A percentile compares a stretch with the other conserved stretches of the same genome.
These are phyloP conservation scores for Cornus kousa DNA, from an alignment of 148 eudicot species.

Conservation along the genomic window DNA sequence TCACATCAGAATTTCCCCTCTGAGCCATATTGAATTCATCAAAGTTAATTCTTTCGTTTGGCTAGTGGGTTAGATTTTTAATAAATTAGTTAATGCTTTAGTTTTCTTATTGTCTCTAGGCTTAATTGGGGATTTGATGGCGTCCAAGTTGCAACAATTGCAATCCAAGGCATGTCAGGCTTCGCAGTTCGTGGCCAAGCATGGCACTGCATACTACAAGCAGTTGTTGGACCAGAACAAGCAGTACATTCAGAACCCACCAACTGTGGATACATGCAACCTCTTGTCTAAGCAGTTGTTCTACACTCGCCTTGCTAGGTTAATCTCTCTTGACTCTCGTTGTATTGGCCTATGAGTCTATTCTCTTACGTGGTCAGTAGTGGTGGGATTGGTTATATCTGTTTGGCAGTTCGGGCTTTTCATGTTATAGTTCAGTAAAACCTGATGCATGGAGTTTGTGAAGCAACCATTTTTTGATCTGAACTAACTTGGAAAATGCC, in stretches of 20 bases:
- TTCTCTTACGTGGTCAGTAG: neutral
- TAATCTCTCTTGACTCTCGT: slow-evolving; percentile 9
- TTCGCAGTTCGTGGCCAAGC: slow-evolving; percentile 32
- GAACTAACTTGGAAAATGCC: too few species aligned
- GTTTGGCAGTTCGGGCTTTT: neutral
- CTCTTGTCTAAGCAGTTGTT: slow-evolving; percentile 44
- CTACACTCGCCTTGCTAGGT: slow-evolving; percentile 62
- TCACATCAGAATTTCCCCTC: too few species aligned
- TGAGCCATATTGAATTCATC: too few species aligned
- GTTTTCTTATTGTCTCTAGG: too few species aligned
- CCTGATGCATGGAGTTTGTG: too few species aligned
- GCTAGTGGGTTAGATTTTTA: too few species aligned
- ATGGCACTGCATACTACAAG: slow-evolving; percentile 45
- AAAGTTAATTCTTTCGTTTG: too few species aligned
- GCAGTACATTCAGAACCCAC: slow-evolving; percentile 45
- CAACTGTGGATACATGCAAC: slow-evolving; percentile 46
- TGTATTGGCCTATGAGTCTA: neutral
- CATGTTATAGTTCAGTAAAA: too few species aligned
- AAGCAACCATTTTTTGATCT: too few species aligned
- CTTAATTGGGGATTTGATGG: slow-evolving; percentile 23
- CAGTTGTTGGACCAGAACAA: slow-evolving; percentile 52
- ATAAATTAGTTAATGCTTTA: too few species aligned
- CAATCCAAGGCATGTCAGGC: slow-evolving; percentile 42
- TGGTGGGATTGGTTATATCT: neutral
- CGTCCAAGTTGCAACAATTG: slow-evolving; percentile 39